These are phyloP conservation scores for Tolypocladium guangdongense DNA, from an alignment of 2,329 filamentous ascomycete species.

Conservation along the genomic window DNA sequence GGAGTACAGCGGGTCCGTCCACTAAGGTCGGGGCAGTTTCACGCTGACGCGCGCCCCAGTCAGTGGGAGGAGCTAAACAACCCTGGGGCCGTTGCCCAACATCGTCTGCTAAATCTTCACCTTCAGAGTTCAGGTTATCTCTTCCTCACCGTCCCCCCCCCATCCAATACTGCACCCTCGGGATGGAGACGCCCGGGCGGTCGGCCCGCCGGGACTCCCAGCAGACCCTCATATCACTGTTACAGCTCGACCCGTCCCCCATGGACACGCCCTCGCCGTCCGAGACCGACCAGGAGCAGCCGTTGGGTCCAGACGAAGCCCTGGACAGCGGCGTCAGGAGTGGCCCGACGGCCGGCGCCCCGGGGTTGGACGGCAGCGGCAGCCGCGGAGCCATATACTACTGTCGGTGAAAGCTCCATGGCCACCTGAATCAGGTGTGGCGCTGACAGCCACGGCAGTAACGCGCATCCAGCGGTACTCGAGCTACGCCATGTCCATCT, in stretches of 20 bases:
- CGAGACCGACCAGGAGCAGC: slow-evolving; percentile 11
- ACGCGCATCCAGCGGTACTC: slow-evolving; percentile 74
- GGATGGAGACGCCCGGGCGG: slow-evolving; percentile 7
- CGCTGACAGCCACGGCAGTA: slow-evolving; percentile 8
- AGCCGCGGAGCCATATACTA: slow-evolving; percentile 67
- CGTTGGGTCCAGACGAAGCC: slow-evolving; percentile 23
- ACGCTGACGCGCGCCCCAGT: not conserved
- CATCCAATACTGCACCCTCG: not conserved
- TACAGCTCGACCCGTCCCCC: slow-evolving; percentile 72
- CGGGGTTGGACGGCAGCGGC: slow-evolving; percentile 46
- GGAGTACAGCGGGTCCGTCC: not conserved
- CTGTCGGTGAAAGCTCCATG: slow-evolving; percentile 38
- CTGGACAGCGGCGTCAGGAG: slow-evolving; percentile 22
- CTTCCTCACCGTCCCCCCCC: not conserved
- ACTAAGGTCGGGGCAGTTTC: not conserved
- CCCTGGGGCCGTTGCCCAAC: not conserved
- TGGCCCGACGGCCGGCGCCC: slow-evolving; percentile 28
- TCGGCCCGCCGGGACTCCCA: slow-evolving; percentile 29
- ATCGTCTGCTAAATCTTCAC: not conserved
- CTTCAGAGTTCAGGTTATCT: not conserved
- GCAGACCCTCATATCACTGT: slow-evolving; percentile 53
- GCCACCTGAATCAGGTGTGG: not conserved
- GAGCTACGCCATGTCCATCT: slow-evolving; percentile 71
- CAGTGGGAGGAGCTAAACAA: not conserved
- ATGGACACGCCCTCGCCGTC: slow-evolving; percentile 45